Percentiles rank a stretch among this genome's conserved stretches.
phyloP scores from a whole-genome alignment of 345 rosid genomes.

The Ricinus communis region DNA sequence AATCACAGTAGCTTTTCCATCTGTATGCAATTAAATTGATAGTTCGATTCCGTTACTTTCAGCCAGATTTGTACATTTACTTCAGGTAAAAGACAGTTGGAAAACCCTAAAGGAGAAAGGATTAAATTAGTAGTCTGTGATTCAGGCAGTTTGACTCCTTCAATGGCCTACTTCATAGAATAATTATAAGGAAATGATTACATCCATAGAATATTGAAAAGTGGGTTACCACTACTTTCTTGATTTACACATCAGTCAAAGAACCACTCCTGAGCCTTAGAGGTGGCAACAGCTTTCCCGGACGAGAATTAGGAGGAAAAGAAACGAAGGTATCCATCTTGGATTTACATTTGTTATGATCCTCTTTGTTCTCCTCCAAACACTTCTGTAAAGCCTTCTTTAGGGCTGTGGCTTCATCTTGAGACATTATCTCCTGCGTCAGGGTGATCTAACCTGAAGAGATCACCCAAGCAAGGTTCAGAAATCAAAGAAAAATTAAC shows the following conservation, averaged over 20 bases:
- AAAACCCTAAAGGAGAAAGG: too few species aligned
- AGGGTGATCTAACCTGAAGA: constrained; percentile 4
- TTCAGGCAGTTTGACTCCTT: neutral
- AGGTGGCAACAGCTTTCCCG: constrained; percentile 18
- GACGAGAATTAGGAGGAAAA: constrained; percentile 20
- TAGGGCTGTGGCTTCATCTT: constrained; percentile 23
- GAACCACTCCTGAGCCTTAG: constrained; percentile 30
- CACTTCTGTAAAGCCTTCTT: constrained; percentile 36
- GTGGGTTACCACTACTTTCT: constrained; percentile 7
- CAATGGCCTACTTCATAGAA: neutral
- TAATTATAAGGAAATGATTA: neutral
- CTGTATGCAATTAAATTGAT: constrained; percentile 5
- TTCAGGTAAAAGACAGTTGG: neutral
- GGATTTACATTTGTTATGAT: constrained; percentile 40
- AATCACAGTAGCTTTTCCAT: neutral
- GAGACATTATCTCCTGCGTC: constrained; percentile 26
- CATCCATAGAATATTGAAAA: neutral
- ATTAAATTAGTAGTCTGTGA: neutral
- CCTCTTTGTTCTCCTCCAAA: constrained; percentile 41
- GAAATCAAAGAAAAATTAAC: too few species aligned
- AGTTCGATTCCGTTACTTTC: neutral
- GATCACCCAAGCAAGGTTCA: neutral
- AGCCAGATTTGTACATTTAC: constrained; percentile 9
- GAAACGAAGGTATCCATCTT: constrained; percentile 38
- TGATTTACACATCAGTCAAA: constrained; percentile 37